Base-by-base conservation (phyloP, 768 basidiomycete species). In the Hygrophoropsis aurantiaca region DNA sequence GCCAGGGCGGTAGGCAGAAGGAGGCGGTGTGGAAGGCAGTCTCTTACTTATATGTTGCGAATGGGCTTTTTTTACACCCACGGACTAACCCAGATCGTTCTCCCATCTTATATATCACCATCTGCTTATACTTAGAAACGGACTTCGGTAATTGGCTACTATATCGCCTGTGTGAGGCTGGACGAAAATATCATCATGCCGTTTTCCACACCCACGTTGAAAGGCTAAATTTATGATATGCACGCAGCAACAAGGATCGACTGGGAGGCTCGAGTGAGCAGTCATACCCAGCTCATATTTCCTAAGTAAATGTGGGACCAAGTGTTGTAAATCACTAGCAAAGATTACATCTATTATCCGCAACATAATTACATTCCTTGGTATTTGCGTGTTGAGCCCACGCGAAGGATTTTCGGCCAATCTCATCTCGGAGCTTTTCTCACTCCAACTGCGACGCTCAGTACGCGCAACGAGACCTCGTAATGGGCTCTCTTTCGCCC, bases 1-100 rank as follows among this genome's bases (percentile, higher is more conserved):
- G 67, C 72, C 72, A 71, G 47, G 38, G 18, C 36, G 51, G 20
- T 46, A 34, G 46, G 39, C 34, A 24, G 20, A 13, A 19, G 16
- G 38, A 27, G 25, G 34, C 23, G 36, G 21, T 11, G 43, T 10
- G 19, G 33, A 32, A 8, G 26, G 19, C 36, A 21, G 27, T n/a
- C 40, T 45, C 16, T 18, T 44, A 15, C 74, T 50, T 75, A 53
- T 66, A 19, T 42, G 33, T 42, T 34, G 44, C 38, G 15, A 15
- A 23, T n/a, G 25, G 33, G 18, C 23, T 37, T 33, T 26, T 23
- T 36, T 47, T 51, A 38, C 5, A 48, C 46, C 40, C 30, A 51
- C 46, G 21, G 27, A 20, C 37, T 40, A 23, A 50, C 44, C 11
- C 18, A 24, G 36, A 19, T 45, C 40, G n/a, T 21, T 16, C 40